Conservation (phyloP, 1,139 yeast species). For the Pichia sp. region DNA sequence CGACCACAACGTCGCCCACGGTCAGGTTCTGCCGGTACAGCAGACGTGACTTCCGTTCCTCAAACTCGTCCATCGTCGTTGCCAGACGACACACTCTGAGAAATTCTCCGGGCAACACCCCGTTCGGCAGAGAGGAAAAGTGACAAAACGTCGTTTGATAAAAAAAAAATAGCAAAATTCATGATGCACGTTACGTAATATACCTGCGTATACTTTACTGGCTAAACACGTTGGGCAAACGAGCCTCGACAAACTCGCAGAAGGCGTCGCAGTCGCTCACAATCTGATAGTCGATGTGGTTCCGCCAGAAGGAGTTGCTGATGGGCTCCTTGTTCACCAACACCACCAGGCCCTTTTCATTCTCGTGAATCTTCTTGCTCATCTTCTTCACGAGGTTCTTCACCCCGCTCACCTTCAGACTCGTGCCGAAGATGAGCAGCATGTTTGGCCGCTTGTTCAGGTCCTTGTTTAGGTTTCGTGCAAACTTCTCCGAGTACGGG, state of each 20-base stretch:
- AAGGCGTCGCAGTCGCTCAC: conserved; percentile 79
- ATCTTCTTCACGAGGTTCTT: conserved; percentile 58
- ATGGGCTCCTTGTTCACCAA: conserved; percentile 56
- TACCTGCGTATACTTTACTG: not conserved
- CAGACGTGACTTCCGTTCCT: not conserved
- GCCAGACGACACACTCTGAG: too few species aligned
- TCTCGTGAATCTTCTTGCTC: conserved; percentile 54
- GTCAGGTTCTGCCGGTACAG: conserved; percentile 3
- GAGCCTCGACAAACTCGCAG: conserved; percentile 48
- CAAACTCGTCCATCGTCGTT: conserved; percentile 3
- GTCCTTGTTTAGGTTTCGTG: conserved; percentile 55
- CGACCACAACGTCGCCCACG: not conserved
- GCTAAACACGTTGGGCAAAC: conserved; percentile 42
- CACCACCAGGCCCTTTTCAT: conserved; percentile 55
- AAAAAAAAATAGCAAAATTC: too few species aligned
- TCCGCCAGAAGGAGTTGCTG: conserved; percentile 49
- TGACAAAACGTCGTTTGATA: too few species aligned
- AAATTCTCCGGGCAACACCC: not conserved
- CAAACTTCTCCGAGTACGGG: conserved; percentile 64
- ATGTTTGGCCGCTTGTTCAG: conserved; percentile 55
- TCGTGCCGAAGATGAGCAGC: conserved; percentile 69
- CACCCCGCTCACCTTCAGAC: conserved; percentile 70
- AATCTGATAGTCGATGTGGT: conserved; percentile 65
- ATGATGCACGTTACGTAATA: too few species aligned
- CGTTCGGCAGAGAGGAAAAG: not conserved